Evolutionary conservation across 202 grass and related monocot species (phyloP).

Genomic region (Carex arenaria): DNA sequence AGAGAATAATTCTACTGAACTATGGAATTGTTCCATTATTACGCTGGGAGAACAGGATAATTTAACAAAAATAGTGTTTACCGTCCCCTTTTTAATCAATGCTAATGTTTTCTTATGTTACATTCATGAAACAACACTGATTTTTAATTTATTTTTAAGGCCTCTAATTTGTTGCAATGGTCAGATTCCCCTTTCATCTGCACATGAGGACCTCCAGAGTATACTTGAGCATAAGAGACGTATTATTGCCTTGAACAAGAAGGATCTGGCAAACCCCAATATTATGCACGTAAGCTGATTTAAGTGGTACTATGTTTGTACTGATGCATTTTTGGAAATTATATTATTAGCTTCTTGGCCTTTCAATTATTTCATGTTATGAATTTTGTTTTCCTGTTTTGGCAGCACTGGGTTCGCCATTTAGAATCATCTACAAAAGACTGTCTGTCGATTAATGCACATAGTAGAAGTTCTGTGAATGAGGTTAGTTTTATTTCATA

Average conservation of each 20-base stretch:
- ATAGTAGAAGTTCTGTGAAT: conserved; percentile 72
- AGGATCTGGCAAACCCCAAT: conserved; percentile 91
- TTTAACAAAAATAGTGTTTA: not conserved
- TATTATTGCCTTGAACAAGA: conserved; percentile 92
- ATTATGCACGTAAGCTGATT: conserved; percentile 67
- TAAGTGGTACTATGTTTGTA: conserved; percentile 7
- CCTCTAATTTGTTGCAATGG: conserved; percentile 25
- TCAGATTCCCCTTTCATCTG: conserved; percentile 84
- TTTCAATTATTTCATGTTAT: not conserved
- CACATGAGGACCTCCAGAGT: conserved; percentile 76
- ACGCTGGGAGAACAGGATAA: not conserved
- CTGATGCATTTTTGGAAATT: not conserved
- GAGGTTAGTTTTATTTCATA: conserved; percentile 49
- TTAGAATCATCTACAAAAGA: conserved; percentile 70
- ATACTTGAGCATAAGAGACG: conserved; percentile 61
- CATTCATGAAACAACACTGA: not conserved
- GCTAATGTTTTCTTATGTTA: not conserved
- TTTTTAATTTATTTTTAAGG: conserved; percentile 5
- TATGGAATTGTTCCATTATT: not conserved
- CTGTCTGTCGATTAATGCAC: conserved; percentile 85
- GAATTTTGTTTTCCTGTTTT: conserved; percentile 22
- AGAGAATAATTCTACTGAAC: not conserved
- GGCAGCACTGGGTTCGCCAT: conserved; percentile 69
- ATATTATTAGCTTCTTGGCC: not conserved
- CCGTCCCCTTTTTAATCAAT: not conserved